Evolutionary conservation across 2,329 filamentous ascomycete genomes (phyloP).

Genomic region (Diaporthe eres): DNA sequence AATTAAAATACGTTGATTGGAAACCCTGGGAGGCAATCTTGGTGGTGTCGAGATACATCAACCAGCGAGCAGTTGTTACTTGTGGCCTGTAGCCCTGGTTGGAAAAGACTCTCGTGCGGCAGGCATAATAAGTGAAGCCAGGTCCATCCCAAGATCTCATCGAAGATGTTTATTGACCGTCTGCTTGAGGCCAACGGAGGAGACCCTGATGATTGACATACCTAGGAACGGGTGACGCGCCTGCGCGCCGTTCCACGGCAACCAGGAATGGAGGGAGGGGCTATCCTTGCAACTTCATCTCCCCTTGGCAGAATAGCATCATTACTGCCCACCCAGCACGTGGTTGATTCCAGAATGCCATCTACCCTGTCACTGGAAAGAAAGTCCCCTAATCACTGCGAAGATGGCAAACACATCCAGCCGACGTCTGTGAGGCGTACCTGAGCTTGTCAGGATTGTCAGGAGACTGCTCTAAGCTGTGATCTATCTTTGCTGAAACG

Average conservation of each 20-base stretch:
- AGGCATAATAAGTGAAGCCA: neutral
- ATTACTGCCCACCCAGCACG: neutral
- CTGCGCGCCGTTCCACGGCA: constrained; percentile 19
- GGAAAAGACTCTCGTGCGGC: neutral
- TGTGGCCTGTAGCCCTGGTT: neutral
- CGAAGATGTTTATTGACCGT: constrained; percentile 8
- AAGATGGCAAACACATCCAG: neutral
- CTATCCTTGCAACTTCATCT: constrained; percentile 31
- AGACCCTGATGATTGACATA: constrained; percentile 26
- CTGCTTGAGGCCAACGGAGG: neutral
- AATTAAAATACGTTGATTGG: neutral
- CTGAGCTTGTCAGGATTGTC: neutral
- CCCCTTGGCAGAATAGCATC: constrained; percentile 9
- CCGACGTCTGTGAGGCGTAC: neutral
- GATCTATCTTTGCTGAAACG: neutral
- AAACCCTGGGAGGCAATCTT: neutral
- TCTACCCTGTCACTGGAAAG: neutral
- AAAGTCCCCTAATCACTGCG: neutral
- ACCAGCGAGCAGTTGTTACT: neutral
- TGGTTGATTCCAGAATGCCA: constrained; percentile 27
- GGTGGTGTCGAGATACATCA: neutral
- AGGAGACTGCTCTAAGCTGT: neutral
- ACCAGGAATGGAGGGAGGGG: constrained; percentile 14
- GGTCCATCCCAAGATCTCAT: neutral
- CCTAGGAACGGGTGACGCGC: neutral